Evolutionary conservation across 1,139 yeast genomes (phyloP), one percentile per base, ranked within the genome.

Genomic region (Lodderomyces jiufengensis): DNA sequence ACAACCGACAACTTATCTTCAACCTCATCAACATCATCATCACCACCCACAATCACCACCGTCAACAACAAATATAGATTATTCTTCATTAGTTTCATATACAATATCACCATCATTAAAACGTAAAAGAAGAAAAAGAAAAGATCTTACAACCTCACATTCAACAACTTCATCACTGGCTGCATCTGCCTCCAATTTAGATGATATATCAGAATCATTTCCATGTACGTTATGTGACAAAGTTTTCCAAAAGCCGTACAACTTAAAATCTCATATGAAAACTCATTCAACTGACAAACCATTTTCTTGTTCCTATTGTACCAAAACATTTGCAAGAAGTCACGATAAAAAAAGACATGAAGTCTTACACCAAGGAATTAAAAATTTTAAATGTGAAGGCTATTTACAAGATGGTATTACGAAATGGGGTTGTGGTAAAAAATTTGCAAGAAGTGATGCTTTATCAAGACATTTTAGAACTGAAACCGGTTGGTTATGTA

Each of bases 331-430:
- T 59, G 80, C 81, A 11, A 57, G 82, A 28, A 65, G 73, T 28
- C 82, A 76, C 48, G 82, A 76, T 50, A 63, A 72, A 42, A 73
- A 73, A 47, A 61, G 82, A 41, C 82, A 76, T 51, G 81, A 76
- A 45, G 54, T 65, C 27, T 52, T 76, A 6, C 82, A 76, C 46
- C 71, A 67, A 20, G 80, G 80, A 3, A 69, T 66, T 33, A 73
- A 73, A 59, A 76, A 70, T 47, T 76, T 74, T 54, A 66, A 65
- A 44, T 76, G 82, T 52, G 76, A 73, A 45, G 81, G 81, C 4
- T 57, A 56, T 29, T 54, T 76, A 42, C 66, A 63, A 39, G 77
- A 76, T 46, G 78, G 78, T 0, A 53, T 49, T 12, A 72, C 78
- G 1, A 60, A 55, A 44, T 76, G 81, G 82, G 82, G 82, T 1